Conservation (phyloP, 1,284 basidiomycete genomes). For the Ustilago tritici region DNA sequence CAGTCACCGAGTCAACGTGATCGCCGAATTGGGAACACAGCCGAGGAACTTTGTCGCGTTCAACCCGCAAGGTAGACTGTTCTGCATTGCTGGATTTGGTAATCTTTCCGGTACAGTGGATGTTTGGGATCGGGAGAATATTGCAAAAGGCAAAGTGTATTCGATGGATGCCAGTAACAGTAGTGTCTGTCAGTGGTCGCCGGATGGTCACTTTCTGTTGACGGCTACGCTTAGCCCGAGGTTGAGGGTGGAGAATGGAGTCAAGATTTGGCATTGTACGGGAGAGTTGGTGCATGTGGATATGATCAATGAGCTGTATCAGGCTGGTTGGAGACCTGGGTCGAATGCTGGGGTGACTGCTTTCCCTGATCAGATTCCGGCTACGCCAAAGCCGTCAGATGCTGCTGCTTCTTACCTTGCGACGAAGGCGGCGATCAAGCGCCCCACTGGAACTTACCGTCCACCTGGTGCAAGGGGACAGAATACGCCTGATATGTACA, state of each 20-base stretch:
- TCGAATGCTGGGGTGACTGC: slow-evolving; percentile 76
- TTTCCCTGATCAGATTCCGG: slow-evolving; percentile 81
- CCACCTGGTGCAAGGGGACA: slow-evolving; percentile 80
- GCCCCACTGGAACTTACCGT: slow-evolving; percentile 69
- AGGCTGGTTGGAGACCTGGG: slow-evolving; percentile 84
- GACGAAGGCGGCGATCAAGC: slow-evolving; percentile 56
- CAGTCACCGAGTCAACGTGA: slow-evolving; percentile 86
- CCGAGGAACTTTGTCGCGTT: slow-evolving; percentile 93
- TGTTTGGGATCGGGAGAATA: slow-evolving; percentile 86
- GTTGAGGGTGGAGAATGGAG: slow-evolving; percentile 93
- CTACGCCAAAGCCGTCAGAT: slow-evolving; percentile 78
- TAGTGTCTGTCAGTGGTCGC: slow-evolving; percentile 93
- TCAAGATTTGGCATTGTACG: slow-evolving; percentile 94
- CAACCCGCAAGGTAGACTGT: slow-evolving; percentile 90
- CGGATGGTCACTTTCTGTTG: slow-evolving; percentile 90
- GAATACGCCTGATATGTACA: slow-evolving; percentile 85
- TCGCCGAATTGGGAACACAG: slow-evolving; percentile 89
- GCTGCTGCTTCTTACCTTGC: slow-evolving; percentile 72
- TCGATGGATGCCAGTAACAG: slow-evolving; percentile 94
- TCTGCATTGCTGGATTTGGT: slow-evolving; percentile 93
- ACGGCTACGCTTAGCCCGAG: slow-evolving; percentile 94
- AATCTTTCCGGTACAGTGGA: slow-evolving; percentile 95
- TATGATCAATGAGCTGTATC: slow-evolving; percentile 85
- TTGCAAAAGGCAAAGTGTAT: slow-evolving; percentile 78
- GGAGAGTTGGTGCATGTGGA: slow-evolving; percentile 86